Conservation (phyloP, 495 filamentous ascomycete species). For the Tuber microsphaerosporum region DNA sequence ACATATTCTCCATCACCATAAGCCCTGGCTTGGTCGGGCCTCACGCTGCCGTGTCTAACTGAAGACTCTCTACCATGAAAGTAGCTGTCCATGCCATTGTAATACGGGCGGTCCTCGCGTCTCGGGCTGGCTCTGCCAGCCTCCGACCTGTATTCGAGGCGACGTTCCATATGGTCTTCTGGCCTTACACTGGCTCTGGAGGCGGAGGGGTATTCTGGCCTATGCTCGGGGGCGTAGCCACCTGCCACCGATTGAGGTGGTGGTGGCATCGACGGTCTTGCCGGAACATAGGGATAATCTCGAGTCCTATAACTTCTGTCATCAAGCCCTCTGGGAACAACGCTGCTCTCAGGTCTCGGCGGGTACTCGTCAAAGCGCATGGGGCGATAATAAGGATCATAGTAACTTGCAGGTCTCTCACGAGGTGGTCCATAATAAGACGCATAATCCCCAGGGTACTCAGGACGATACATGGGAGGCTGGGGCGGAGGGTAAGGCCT, state of each 20-base stretch:
- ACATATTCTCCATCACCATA: constrained; percentile 30
- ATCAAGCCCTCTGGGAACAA: constrained; percentile 29
- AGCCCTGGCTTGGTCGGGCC: constrained; percentile 21
- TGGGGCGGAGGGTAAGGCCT: constrained; percentile 20
- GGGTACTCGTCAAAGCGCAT: constrained; percentile 25
- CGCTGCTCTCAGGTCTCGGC: constrained; percentile 26
- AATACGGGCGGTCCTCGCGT: not conserved
- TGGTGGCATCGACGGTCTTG: constrained; percentile 25
- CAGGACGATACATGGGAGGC: constrained; percentile 7
- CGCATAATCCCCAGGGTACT: constrained; percentile 25
- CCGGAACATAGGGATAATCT: constrained; percentile 31
- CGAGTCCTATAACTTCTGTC: constrained; percentile 33
- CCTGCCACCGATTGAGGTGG: constrained; percentile 14
- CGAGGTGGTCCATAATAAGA: constrained; percentile 16
- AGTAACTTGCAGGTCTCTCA: constrained; percentile 23
- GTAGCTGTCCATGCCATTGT: not conserved
- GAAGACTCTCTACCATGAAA: not conserved
- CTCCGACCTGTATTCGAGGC: constrained; percentile 24
- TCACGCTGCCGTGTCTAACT: constrained; percentile 45
- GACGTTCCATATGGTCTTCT: constrained; percentile 46
- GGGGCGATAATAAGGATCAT: constrained; percentile 36
- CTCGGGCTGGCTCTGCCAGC: constrained; percentile 36
- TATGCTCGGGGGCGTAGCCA: constrained; percentile 4
- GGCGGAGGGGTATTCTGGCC: constrained; percentile 40
- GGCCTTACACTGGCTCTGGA: constrained; percentile 25